A percentile compares a stretch with the other conserved stretches of the same genome.
Evolutionary conservation across 2,329 filamentous ascomycete genomes (phyloP).

Genomic region (Neofusicoccum cordaticola): DNA sequence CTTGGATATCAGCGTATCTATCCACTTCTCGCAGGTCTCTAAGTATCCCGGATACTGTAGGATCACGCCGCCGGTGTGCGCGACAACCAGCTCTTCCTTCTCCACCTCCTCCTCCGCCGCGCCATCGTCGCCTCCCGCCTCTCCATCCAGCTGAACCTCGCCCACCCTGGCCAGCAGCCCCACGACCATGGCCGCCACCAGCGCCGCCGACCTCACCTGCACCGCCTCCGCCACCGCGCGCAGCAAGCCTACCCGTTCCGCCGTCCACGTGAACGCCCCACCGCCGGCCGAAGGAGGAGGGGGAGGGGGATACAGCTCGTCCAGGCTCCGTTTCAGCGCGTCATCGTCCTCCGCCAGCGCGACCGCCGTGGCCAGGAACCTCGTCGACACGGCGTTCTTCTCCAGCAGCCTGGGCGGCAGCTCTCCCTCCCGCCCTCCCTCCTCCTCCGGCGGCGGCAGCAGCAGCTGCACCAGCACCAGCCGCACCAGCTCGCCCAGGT

Average conservation of each 20-base stretch:
- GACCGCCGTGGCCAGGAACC: constrained; percentile 68
- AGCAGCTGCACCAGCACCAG: constrained; percentile 66
- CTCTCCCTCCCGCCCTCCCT: background rate
- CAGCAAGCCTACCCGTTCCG: constrained; percentile 57
- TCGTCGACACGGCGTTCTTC: constrained; percentile 66
- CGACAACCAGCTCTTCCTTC: constrained; percentile 66
- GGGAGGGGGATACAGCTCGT: constrained; percentile 36
- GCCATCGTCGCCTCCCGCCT: constrained; percentile 13
- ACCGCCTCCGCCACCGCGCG: constrained; percentile 68
- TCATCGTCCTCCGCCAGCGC: constrained; percentile 38
- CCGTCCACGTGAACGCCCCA: constrained; percentile 60
- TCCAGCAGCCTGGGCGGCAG: constrained; percentile 57
- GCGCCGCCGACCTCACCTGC: constrained; percentile 67
- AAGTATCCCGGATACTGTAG: constrained; percentile 75
- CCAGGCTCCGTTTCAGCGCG: background rate
- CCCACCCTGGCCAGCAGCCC: constrained; percentile 67
- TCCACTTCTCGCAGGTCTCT: constrained; percentile 64
- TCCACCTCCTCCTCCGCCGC: constrained; percentile 37
- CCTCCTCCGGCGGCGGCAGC: constrained; percentile 46
- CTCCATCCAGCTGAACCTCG: constrained; percentile 53
- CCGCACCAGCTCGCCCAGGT: constrained; percentile 73
- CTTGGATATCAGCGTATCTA: constrained; percentile 56
- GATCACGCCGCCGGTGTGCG: constrained; percentile 78
- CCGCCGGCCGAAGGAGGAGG: constrained; percentile 27
- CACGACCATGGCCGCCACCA: constrained; percentile 70